phyloP scores from a whole-genome alignment of 2,329 filamentous ascomycete genomes.

The Epichloe brachyelytri region DNA sequence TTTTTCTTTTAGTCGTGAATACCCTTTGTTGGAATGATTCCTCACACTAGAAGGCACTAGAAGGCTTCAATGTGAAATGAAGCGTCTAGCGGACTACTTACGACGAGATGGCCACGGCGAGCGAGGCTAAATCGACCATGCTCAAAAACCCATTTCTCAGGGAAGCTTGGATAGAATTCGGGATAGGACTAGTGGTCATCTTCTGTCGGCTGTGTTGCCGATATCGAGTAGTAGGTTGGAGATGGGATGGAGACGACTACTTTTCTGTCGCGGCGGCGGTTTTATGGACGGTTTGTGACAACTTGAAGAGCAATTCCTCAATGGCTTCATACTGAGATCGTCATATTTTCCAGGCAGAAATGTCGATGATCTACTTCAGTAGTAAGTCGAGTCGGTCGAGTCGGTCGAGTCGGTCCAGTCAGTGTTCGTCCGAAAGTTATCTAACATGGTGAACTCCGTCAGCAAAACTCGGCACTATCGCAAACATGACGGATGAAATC shows the following conservation, averaged over 20 bases:
- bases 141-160: background rate
- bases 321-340: no score
- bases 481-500: constrained; percentile 20
- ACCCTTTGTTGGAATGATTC: background rate
- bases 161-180: background rate
- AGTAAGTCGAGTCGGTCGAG: background rate
- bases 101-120: background rate
- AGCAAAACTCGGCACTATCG: constrained; percentile 27
- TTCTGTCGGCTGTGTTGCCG: background rate
- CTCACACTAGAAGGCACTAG: background rate
- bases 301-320: background rate
- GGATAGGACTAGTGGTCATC: background rate
- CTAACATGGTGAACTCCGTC: background rate
- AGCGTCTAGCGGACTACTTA: background rate
- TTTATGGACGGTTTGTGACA: constrained; percentile 2
- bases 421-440: background rate
- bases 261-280: background rate
- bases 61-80: background rate
- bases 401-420: background rate
- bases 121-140: background rate
- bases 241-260: constrained; percentile 4
- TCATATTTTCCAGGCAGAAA: background rate
- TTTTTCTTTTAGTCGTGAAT: background rate
- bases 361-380: background rate
- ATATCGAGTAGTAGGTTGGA: background rate